Conservation (phyloP, 1,284 basidiomycete species). For the Caloboletus inedulis region DNA sequence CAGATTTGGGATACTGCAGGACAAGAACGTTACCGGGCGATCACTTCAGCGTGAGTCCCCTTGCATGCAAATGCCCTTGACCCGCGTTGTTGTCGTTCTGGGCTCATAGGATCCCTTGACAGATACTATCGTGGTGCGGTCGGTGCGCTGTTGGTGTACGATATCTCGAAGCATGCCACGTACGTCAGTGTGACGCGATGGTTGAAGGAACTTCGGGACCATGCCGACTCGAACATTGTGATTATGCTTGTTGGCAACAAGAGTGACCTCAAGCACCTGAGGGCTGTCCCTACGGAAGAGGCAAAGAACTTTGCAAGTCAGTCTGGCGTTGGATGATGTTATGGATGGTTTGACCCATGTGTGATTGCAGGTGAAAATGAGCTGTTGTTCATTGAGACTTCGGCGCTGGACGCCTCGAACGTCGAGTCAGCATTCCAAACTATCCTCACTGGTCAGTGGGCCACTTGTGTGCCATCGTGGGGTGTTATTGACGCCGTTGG, state of each 20-base stretch:
- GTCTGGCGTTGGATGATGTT: slow-evolving; percentile 32
- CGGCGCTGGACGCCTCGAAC: slow-evolving; percentile 98
- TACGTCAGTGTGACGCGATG: slow-evolving; percentile 96
- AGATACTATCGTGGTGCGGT: slow-evolving; percentile 99
- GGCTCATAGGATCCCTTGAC: slow-evolving; percentile 8
- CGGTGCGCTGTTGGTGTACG: slow-evolving; percentile 88
- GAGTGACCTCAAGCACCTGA: slow-evolving; percentile 96
- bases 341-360: not conserved
- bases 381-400: slow-evolving; percentile 97
- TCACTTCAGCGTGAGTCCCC: slow-evolving; percentile 85
- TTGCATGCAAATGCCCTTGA: not conserved
- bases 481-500: slow-evolving; percentile 5
- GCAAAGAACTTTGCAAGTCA: slow-evolving; percentile 81
- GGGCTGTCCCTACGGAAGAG: slow-evolving; percentile 95
- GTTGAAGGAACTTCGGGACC: slow-evolving; percentile 97
- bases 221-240: slow-evolving; percentile 90
- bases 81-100: not conserved
- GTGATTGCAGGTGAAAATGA: slow-evolving; percentile 60
- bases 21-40: slow-evolving; percentile 98
- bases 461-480: not conserved
- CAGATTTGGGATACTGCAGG: slow-evolving; percentile 99
- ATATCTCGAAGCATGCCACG: slow-evolving; percentile 93
- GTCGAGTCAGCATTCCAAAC: slow-evolving; percentile 98
- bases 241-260: slow-evolving; percentile 97
- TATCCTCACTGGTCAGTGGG: slow-evolving; percentile 80